Evolutionary conservation across 495 filamentous ascomycete genomes (phyloP).

Genomic region (Bacidia rubella): DNA sequence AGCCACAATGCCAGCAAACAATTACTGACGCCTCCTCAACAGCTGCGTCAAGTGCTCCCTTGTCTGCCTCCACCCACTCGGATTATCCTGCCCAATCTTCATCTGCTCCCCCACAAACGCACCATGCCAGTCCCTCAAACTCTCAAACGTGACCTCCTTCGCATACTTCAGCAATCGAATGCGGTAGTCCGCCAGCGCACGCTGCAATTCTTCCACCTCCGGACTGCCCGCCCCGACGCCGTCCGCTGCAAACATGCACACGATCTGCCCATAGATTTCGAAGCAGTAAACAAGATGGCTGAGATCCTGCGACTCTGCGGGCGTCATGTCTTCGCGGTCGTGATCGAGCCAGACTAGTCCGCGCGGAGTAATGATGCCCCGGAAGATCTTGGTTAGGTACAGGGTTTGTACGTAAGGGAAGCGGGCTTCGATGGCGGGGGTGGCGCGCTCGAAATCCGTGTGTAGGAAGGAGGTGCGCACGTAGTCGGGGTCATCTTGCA

Average conservation of each 20-base stretch:
- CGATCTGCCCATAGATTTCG: conserved; percentile 15
- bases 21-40: conserved; percentile 15
- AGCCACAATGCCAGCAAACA: no score
- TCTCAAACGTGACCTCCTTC: conserved; percentile 10
- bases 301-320: conserved; percentile 47
- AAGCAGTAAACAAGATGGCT: conserved; percentile 45
- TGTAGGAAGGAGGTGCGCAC: conserved; percentile 11
- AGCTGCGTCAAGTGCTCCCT: conserved; percentile 7
- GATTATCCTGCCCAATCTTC: conserved; percentile 9
- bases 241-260: conserved; percentile 1
- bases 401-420: conserved; percentile 12
- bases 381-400: conserved; percentile 15
- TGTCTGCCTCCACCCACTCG: conserved; percentile 10
- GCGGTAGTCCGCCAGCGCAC: conserved; percentile 11
- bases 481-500: conserved; percentile 9
- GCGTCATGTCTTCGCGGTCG: conserved; percentile 28
- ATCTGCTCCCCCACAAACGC: conserved; percentile 8
- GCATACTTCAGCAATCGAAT: conserved; percentile 9
- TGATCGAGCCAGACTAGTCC: conserved; percentile 15
- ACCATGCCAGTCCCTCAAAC: conserved; percentile 14
- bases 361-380: conserved; percentile 9
- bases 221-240: not conserved
- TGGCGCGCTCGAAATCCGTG: conserved; percentile 2
- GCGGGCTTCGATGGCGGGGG: conserved; percentile 11
- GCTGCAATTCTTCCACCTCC: conserved; percentile 8